Evolutionary conservation across 164 flowering plant species (phyloP).

Genomic region (Dillenia suffruticosa): DNA sequence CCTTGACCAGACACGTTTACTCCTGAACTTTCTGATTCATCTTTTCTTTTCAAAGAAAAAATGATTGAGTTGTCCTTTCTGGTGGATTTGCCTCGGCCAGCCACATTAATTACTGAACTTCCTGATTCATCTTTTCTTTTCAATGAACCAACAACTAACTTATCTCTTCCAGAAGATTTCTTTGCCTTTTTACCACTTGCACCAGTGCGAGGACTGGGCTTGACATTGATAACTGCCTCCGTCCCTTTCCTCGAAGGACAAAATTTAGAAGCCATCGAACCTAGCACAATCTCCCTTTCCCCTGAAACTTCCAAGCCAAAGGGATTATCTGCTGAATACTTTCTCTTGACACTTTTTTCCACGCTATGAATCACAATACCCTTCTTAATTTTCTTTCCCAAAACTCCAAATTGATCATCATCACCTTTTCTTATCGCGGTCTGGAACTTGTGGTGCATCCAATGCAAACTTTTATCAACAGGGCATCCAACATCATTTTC

Average conservation of each 20-base stretch:
- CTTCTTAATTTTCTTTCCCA: slow-evolving; percentile 2
- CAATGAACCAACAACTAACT: slow-evolving; percentile 4
- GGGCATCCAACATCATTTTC: neutral
- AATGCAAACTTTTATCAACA: neutral
- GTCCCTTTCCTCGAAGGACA: slow-evolving; percentile 47
- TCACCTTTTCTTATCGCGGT: slow-evolving; percentile 1
- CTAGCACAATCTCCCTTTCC: slow-evolving; percentile 34
- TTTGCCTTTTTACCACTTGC: slow-evolving; percentile 20
- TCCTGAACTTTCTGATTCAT: slow-evolving; percentile 2
- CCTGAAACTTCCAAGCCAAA: slow-evolving; percentile 1
- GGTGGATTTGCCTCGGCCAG: neutral
- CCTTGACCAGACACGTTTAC: slow-evolving; percentile 7
- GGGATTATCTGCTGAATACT: slow-evolving; percentile 7
- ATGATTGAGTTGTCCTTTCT: slow-evolving; percentile 3
- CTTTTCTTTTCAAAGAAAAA: slow-evolving; percentile 9
- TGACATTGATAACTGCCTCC: neutral
- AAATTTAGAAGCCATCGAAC: slow-evolving; percentile 42
- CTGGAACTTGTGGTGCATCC: neutral
- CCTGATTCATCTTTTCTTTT: slow-evolving; percentile 8
- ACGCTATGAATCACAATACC: neutral
- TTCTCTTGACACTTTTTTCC: slow-evolving; percentile 10
- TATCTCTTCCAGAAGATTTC: slow-evolving; percentile 5
- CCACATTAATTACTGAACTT: slow-evolving; percentile 5
- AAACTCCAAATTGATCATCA: neutral
- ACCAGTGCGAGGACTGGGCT: slow-evolving; percentile 7